phyloP scores from a whole-genome alignment of 345 rosid species.

The Populus ilicifolia region DNA sequence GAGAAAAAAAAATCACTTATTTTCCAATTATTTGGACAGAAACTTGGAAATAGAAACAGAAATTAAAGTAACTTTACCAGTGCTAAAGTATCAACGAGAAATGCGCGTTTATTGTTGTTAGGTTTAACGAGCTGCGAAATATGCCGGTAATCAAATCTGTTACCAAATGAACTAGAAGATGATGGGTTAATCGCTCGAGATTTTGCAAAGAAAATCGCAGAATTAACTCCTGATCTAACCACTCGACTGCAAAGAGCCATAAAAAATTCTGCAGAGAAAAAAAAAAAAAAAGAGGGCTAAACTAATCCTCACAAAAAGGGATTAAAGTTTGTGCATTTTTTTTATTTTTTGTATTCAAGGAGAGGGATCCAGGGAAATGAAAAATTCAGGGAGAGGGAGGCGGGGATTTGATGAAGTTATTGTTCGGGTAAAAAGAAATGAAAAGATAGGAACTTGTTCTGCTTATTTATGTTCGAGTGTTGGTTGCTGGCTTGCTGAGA shows the following conservation, averaged over 20 bases:
- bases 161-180: conserved; percentile 9
- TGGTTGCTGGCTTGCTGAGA: neutral
- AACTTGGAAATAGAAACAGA: neutral
- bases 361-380: neutral
- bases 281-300: neutral
- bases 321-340: neutral
- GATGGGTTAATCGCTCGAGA: conserved; percentile 19
- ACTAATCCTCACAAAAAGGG: neutral
- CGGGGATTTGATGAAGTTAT: neutral
- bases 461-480: neutral
- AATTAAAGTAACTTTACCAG: conserved; percentile 39
- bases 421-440: neutral
- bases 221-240: conserved; percentile 37
- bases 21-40: neutral
- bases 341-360: neutral
- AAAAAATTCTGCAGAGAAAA: neutral
- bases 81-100: conserved; percentile 91
- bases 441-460: neutral
- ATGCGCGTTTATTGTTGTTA: conserved; percentile 67
- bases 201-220: conserved; percentile 24
- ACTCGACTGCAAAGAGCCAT: conserved; percentile 53
- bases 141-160: conserved; percentile 29
- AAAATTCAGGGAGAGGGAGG: neutral
- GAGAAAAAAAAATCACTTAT: neutral
- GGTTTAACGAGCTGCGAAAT: conserved; percentile 61